Base-by-base conservation (phyloP, 192 early-diverging fungal genomes). In the Coemansia sp. region DNA sequence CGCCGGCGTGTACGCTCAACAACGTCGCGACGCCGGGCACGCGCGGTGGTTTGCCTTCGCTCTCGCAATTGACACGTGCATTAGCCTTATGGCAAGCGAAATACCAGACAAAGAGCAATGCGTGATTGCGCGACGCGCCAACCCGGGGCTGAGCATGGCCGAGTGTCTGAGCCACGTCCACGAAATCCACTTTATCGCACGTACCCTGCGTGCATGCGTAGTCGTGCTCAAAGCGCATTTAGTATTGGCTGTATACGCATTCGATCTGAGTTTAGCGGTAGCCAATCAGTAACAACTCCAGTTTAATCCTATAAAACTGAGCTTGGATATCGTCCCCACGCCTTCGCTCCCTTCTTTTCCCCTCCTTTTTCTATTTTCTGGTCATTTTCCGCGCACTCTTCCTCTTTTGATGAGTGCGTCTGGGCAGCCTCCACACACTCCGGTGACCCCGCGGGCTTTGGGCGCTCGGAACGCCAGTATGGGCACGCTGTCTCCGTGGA, bases 91-190 rank as follows among this genome's bases (percentile, higher is more conserved):
- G 1, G 26, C 26, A 23, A 26, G 45, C 6, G 76, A 79, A 53
- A 39, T 73, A 24, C 41, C 41, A 20, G 71, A 69, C 52, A 38
- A 27, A 22, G 71, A 79, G 61, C 65, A 63, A 54, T 79, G 76
- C 62, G 26, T 39, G 12, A 48, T 79, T n/a, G 71, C 71, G 2
- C 69, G 73, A 67, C 32, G 55, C 14, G 56, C 76, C 27, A 73
- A 79, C 64, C 55, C 38, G 4, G 64, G 41, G 52, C 37, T 79
- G 66, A 62, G 66, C 13, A 51, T 64, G 49, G 61, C 70, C 35
- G 50, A 80, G 45, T 80, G 77, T 29, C 64, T 80, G 39, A 64
- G 23, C 11, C 71, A 71, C n/a, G 72, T 80, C 32, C 77, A 80
- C 50, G 77, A 80, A 58, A 80, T 80, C 37, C 56, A 56, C 18